These are phyloP conservation scores for Lecanoromycetidae sp. DNA, from an alignment of 2,329 filamentous ascomycete genomes.

Conservation along the genomic window DNA sequence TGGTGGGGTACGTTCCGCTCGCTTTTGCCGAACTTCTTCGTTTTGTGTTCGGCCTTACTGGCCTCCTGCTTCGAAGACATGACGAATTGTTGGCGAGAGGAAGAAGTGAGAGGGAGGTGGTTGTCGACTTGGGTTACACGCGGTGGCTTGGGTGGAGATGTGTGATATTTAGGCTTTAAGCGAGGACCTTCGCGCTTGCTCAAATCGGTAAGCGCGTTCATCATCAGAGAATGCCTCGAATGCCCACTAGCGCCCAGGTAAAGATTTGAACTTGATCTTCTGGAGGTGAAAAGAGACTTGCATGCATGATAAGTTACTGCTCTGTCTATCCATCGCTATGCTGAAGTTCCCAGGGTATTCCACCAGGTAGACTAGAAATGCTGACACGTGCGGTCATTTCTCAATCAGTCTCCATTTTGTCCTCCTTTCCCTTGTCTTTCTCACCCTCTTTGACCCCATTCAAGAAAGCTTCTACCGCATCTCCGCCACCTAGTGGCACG, in stretches of 20 bases:
- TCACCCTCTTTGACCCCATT: slow-evolving; percentile 73
- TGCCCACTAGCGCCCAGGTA: no score
- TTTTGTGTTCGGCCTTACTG: slow-evolving; percentile 31
- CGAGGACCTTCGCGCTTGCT: no score
- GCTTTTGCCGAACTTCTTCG: slow-evolving; percentile 97
- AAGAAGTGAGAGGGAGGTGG: neutral
- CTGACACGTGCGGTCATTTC: neutral
- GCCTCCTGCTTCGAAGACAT: slow-evolving; percentile 15
- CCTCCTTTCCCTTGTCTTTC: slow-evolving; percentile 22
- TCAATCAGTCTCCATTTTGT: slow-evolving; percentile 33
- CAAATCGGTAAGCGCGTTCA: no score
- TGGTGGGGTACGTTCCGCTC: slow-evolving; percentile 78
- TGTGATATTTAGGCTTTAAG: no score
- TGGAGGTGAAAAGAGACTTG: no score
- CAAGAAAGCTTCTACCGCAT: slow-evolving; percentile 83
- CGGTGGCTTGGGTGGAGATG: no score
- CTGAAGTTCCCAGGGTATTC: no score
- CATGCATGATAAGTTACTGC: neutral
- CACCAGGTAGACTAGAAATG: no score
- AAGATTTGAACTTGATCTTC: no score
- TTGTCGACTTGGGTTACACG: neutral
- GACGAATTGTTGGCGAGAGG: neutral
- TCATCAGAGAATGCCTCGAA: no score
- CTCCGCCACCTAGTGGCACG: slow-evolving; percentile 75
- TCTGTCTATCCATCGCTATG: neutral